These are phyloP conservation scores for Kwoniella shandongensis DNA, from an alignment of 768 basidiomycete genomes.

Conservation along the genomic window DNA sequence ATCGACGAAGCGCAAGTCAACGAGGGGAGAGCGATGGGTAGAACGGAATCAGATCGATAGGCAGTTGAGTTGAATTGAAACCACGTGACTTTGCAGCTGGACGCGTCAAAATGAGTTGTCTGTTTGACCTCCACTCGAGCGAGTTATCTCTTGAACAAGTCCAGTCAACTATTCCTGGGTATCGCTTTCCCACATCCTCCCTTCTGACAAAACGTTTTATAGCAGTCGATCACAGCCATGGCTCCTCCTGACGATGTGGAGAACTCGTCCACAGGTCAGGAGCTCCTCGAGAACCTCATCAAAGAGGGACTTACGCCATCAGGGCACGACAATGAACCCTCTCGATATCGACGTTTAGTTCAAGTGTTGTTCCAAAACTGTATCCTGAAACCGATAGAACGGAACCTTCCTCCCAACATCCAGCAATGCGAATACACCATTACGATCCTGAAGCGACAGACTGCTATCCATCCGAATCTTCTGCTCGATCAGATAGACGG, in stretches of 20 bases:
- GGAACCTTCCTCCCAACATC: neutral
- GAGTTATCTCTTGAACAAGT: no score
- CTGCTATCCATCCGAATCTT: constrained; percentile 31
- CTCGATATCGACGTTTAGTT: constrained; percentile 32
- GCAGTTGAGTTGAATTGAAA: no score
- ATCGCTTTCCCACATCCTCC: neutral
- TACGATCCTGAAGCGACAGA: constrained; percentile 32
- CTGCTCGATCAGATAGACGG: constrained; percentile 2
- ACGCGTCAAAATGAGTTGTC: no score
- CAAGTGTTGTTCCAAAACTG: constrained; percentile 41
- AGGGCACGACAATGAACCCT: constrained; percentile 20
- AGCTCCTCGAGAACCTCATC: constrained; percentile 39
- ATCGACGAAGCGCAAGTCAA: no score
- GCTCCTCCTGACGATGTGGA: constrained; percentile 9
- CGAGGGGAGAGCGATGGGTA: no score
- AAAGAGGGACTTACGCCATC: constrained; percentile 34
- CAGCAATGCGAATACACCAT: constrained; percentile 34
- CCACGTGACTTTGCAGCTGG: no score
- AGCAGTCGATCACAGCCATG: neutral
- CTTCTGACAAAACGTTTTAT: neutral
- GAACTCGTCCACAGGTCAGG: constrained; percentile 13
- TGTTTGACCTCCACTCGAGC: no score
- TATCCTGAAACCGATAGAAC: constrained; percentile 26
- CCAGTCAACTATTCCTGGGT: constrained; percentile 1
- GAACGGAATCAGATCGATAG: no score